These are phyloP conservation scores for Emydomyces testavorans DNA, from an alignment of 2,329 filamentous ascomycete species.

Conservation along the genomic window DNA sequence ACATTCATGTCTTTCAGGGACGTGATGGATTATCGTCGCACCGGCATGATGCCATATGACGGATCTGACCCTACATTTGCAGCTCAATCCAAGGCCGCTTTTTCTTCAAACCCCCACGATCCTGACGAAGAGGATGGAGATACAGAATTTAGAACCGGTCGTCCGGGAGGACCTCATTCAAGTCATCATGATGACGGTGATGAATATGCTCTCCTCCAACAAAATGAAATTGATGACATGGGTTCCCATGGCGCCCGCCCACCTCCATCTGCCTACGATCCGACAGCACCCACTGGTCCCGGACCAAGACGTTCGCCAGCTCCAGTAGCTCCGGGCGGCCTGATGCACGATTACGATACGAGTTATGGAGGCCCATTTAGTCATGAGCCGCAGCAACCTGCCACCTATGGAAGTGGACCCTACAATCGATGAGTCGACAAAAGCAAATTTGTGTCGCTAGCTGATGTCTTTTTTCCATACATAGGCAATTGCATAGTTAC, in stretches of 20 bases:
- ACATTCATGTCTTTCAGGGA: conserved; percentile 44
- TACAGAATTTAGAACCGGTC: conserved; percentile 33
- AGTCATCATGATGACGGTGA: conserved; percentile 40
- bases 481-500: neutral
- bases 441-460: neutral
- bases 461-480: neutral
- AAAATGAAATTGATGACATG: conserved; percentile 37
- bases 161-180: conserved; percentile 26
- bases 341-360: conserved; percentile 34
- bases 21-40: conserved; percentile 45
- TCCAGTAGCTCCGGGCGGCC: conserved; percentile 20
- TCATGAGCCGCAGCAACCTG: conserved; percentile 7
- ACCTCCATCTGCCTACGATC: conserved; percentile 30
- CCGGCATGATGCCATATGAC: conserved; percentile 43
- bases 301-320: conserved; percentile 12
- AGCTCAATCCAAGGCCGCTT: conserved; percentile 38
- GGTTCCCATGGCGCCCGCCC: conserved; percentile 27
- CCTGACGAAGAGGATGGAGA: conserved; percentile 31
- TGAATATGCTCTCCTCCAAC: conserved; percentile 42
- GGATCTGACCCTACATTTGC: conserved; percentile 38
- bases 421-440: conserved; percentile 4
- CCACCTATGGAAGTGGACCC: conserved; percentile 9
- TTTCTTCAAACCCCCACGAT: conserved; percentile 39
- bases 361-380: conserved; percentile 34
- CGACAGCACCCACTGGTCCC: conserved; percentile 20